These are phyloP conservation scores for Allomyces macrogynus DNA, from an alignment of 192 early-diverging fungal species.

Conservation along the genomic window DNA sequence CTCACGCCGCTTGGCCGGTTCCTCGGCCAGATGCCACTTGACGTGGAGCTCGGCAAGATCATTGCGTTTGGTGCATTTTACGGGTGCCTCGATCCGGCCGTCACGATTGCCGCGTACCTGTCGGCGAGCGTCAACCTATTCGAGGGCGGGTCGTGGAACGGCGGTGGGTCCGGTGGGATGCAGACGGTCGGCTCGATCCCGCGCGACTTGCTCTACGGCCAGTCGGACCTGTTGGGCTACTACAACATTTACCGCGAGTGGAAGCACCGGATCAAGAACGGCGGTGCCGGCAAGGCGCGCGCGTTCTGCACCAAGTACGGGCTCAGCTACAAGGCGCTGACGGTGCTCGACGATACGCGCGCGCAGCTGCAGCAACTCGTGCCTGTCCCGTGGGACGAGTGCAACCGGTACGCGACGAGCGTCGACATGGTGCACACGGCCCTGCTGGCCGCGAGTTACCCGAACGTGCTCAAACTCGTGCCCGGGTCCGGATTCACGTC, in stretches of 20 bases:
- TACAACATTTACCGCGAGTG: slow-evolving; percentile 11
- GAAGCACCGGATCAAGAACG: slow-evolving; percentile 28
- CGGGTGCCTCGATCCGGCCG: slow-evolving; percentile 45
- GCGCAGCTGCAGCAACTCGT: slow-evolving; percentile 27
- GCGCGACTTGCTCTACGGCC: slow-evolving; percentile 2
- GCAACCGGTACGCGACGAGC: neutral
- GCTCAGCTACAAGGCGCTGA: slow-evolving; percentile 26
- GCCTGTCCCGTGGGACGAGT: slow-evolving; percentile 26
- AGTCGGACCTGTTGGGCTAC: slow-evolving; percentile 1
- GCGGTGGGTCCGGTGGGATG: slow-evolving; percentile 21
- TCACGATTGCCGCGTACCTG: slow-evolving; percentile 39
- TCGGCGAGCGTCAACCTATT: slow-evolving; percentile 18
- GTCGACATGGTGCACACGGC: slow-evolving; percentile 1
- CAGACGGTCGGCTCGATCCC: slow-evolving; percentile 9
- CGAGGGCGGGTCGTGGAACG: slow-evolving; percentile 25
- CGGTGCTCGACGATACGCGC: slow-evolving; percentile 36
- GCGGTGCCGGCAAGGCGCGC: slow-evolving; percentile 13
- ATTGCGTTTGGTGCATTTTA: slow-evolving; percentile 49
- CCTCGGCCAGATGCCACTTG: slow-evolving; percentile 49
- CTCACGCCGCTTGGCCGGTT: slow-evolving; percentile 49
- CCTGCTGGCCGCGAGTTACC: slow-evolving; percentile 1
- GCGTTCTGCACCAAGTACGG: slow-evolving; percentile 25
- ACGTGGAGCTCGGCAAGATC: slow-evolving; percentile 61
- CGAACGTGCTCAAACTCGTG: neutral
- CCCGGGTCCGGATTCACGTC: neutral